phyloP scores from a whole-genome alignment of 2,329 filamentous ascomycete species.

The Amauroascus niger region DNA sequence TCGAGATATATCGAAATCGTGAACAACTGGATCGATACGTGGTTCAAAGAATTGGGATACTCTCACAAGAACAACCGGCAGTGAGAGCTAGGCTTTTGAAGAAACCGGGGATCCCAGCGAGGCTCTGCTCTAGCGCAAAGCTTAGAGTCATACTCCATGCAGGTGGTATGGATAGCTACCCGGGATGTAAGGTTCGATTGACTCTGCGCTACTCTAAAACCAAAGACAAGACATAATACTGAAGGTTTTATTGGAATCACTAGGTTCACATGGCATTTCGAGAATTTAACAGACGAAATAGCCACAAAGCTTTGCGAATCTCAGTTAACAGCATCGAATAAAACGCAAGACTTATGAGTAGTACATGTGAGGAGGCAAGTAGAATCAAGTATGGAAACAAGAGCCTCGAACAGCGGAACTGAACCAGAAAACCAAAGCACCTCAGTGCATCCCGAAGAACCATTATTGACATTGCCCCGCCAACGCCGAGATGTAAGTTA shows the following conservation, averaged over 20 bases:
- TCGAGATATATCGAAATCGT: no score
- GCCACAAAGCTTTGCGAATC: neutral
- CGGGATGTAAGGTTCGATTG: no score
- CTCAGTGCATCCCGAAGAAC: neutral
- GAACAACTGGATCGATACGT: no score
- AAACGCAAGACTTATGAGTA: neutral
- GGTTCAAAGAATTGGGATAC: no score
- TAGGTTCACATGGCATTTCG: neutral
- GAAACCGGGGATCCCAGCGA: no score
- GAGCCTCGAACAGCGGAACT: neutral
- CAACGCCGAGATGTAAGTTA: neutral
- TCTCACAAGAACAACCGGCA: no score
- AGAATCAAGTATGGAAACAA: neutral
- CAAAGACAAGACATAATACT: neutral
- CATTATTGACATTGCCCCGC: neutral
- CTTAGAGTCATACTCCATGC: no score
- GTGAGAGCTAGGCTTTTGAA: no score
- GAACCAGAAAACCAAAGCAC: slow-evolving; percentile 1
- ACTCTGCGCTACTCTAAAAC: no score
- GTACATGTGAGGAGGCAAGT: neutral
- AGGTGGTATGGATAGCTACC: no score
- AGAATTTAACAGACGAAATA: neutral
- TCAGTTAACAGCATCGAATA: neutral
- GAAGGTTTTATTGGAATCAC: neutral
- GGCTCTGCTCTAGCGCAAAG: no score